phyloP scores from a whole-genome alignment of 768 basidiomycete genomes.

The Arthromyces matolae region DNA sequence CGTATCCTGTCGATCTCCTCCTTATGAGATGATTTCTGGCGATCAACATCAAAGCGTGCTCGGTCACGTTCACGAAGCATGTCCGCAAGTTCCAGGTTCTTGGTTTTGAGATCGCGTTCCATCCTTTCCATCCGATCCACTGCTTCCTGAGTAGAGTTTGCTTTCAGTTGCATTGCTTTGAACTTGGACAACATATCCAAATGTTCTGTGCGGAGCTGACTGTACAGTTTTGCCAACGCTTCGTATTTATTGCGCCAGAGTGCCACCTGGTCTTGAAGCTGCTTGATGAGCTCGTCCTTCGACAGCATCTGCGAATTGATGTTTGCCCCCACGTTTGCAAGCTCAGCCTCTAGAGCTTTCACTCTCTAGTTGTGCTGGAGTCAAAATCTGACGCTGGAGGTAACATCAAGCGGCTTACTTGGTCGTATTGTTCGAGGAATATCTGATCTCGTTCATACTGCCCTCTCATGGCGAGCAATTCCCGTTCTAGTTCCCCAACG shows the following conservation, averaged over 20 bases:
- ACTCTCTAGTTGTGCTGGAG: constrained; percentile 60
- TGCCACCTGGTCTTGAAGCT: constrained; percentile 94
- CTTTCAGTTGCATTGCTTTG: constrained; percentile 96
- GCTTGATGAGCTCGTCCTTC: constrained; percentile 94
- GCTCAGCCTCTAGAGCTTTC: constrained; percentile 90
- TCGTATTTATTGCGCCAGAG: constrained; percentile 99
- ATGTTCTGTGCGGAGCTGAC: constrained; percentile 95
- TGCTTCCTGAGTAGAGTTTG: constrained; percentile 96
- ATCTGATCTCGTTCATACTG: constrained; percentile 99
- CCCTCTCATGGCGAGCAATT: constrained; percentile 89
- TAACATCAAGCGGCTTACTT: constrained; percentile 46
- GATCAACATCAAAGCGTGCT: constrained; percentile 91
- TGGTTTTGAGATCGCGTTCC: constrained; percentile 97
- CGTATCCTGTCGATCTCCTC: constrained; percentile 92
- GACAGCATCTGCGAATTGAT: constrained; percentile 81
- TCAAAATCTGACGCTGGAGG: not conserved
- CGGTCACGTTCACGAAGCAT: constrained; percentile 98
- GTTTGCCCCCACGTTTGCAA: constrained; percentile 69
- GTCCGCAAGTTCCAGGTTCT: constrained; percentile 96
- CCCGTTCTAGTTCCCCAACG: constrained; percentile 79
- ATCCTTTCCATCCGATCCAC: constrained; percentile 98
- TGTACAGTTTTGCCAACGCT: constrained; percentile 96
- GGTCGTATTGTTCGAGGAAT: constrained; percentile 95
- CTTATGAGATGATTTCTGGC: constrained; percentile 90
- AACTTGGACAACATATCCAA: constrained; percentile 95